These are phyloP conservation scores for Leccinum aurantiacum DNA, from an alignment of 768 basidiomycete genomes.

Conservation along the genomic window DNA sequence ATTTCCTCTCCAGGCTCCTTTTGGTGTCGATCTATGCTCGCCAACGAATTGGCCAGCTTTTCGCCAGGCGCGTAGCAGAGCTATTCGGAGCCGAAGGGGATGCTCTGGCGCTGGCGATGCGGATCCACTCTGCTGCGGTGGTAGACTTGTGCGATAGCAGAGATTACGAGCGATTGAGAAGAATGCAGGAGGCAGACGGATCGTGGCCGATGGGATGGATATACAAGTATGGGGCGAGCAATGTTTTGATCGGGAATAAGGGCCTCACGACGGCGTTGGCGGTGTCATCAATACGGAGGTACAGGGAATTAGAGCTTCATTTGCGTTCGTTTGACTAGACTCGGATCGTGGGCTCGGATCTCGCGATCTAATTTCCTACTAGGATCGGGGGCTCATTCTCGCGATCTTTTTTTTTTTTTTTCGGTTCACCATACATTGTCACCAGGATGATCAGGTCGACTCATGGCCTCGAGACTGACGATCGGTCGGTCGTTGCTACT, in stretches of 20 bases:
- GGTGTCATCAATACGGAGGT: conserved; percentile 15
- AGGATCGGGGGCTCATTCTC: background rate
- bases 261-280: conserved; percentile 25
- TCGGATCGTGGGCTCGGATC: background rate
- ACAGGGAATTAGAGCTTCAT: conserved; percentile 13
- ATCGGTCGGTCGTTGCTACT: background rate
- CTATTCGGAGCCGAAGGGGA: conserved; percentile 20
- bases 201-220: conserved; percentile 26
- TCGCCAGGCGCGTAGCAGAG: conserved; percentile 16
- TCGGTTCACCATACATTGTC: background rate
- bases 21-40: conserved; percentile 21
- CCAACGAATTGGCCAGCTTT: conserved; percentile 11
- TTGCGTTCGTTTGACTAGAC: conserved; percentile 17
- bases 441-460: background rate
- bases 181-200: conserved; percentile 21
- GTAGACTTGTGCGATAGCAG: conserved; percentile 15
- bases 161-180: conserved; percentile 17
- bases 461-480: background rate
- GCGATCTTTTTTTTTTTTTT: background rate
- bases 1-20: conserved; percentile 23
- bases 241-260: conserved; percentile 15
- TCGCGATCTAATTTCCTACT: background rate
- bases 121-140: conserved; percentile 10
- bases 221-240: conserved; percentile 11
- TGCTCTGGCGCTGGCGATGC: conserved; percentile 21